Evolutionary conservation across 306 rosid genomes (phyloP), one percentile per base, ranked within the genome.

Genomic region (Pterocarpus santalinus): DNA sequence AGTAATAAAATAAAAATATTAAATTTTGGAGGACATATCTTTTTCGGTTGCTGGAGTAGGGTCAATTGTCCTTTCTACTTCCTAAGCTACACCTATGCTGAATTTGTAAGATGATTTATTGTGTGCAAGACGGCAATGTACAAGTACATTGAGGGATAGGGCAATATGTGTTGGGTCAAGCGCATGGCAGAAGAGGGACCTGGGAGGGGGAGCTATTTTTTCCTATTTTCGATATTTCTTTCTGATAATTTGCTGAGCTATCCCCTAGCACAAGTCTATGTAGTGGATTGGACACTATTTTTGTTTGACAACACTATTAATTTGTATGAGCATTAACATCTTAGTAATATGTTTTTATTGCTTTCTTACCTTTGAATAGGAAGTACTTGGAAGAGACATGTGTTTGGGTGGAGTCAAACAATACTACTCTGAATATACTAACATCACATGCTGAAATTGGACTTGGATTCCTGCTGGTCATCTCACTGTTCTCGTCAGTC

Each of bases 361-460:
- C 5, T 28, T 30, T 79, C 80, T 64, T 47, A 28, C 61, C 64
- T 55, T 52, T 62, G 63, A 47, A 78, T 80, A 95, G 99, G 95
- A 95, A 88, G 88, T 95, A 95, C 88, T 79, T 95, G 88, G 99
- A 93, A 87, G 97, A 88, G 75, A 90, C 89, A 22, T 92, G 99
- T 60, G 93, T 95, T 58, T 95, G 99, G 99, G 97, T 93, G 69
- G 99, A 95, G 85, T 90, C 97, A 80, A 95, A 95, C 80, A 86
- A 83, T 49, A 80, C 94, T 7, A 95, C 97, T 72, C 95, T 95
- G 70, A 83, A 81, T 83, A 95, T 95, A 75, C 88, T 95, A 65
- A 85, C 99, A n/a, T 95, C 99, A 8, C 95, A 91, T n/a, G 86
- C 89, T 30, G 99, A 93, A 91, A 91, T 95, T 78, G 99, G 93